Evolutionary conservation across 2,329 filamentous ascomycete species (phyloP), one percentile per base, ranked within the genome.

Genomic region (Ceratocystis eucalypticola): DNA sequence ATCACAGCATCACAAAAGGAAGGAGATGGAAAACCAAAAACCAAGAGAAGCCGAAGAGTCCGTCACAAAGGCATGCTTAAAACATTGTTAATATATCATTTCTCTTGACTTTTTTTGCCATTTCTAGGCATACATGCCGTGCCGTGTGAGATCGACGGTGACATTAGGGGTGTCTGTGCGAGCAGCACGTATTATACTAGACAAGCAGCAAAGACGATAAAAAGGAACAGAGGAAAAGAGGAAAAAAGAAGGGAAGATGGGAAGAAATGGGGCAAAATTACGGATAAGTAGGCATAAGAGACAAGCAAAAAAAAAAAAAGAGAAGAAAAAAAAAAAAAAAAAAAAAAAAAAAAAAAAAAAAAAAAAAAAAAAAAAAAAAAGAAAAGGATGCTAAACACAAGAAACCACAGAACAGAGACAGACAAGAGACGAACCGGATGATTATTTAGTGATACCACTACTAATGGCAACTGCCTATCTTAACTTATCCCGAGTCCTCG

Each of bases 131-230:
- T 59, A 7, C 17, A 17, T 59, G 53, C 53, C 53, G 53, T 59
- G 53, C 53, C 28, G 53, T 25, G 53, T 59, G 53, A 59, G 53
- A 59, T 59, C 53, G 53, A 59, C 53, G 10, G 33, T 59, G 53
- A 59, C 53, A 59, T 59, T 33, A 59, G 53, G 53, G 53, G 53
- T 57, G 53, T 57, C 53, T 57, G 53, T 57, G 53, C 53, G 53
- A 59, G 15, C 22, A 57, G 7, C 33, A 37, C 33, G 33, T 37
- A 37, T 37, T 37, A 33, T 33, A 37, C 33, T 17, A 28, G 28
- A 59, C 25, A 59, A 17, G 53, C 12, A 59, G 53, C 4, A 59
- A 33, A 50, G 17, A 33, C 6, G 30, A 33, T 33, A 33, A 33
- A 33, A 33, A 33, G 30, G 30, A 33, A 33, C 5, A 33, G 30